These are phyloP conservation scores for Byssoonygena ceratinophila DNA, from an alignment of 2,329 filamentous ascomycete species.

Conservation along the genomic window DNA sequence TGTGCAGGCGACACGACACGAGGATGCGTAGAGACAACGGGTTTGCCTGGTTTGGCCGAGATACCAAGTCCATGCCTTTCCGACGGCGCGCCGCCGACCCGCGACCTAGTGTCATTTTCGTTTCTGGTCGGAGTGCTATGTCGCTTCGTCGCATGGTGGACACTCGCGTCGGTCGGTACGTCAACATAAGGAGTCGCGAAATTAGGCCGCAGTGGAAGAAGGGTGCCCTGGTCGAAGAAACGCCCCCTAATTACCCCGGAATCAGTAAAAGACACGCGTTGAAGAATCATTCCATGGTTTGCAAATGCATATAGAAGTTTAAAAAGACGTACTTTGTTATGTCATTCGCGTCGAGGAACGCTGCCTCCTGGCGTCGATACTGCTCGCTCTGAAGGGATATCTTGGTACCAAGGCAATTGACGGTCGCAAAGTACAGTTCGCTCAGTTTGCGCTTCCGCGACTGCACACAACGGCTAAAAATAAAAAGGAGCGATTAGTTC, in stretches of 20 bases:
- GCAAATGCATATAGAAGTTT: conserved; percentile 7
- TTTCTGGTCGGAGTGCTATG: background rate
- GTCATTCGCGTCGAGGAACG: conserved; percentile 49
- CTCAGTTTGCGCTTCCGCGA: conserved; percentile 86
- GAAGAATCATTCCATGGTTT: background rate
- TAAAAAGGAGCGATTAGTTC: conserved; percentile 29
- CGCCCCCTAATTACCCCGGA: conserved; percentile 39
- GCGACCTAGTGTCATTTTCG: background rate
- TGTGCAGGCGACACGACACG: background rate
- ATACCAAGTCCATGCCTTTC: background rate
- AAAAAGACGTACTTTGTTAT: conserved; percentile 44
- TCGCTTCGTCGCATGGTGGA: background rate
- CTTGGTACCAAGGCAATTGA: conserved; percentile 42
- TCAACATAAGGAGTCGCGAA: conserved; percentile 7
- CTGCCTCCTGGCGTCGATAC: conserved; percentile 41
- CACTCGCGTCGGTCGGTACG: background rate
- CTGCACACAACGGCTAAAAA: conserved; percentile 49
- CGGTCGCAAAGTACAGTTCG: conserved; percentile 75
- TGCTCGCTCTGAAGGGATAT: conserved; percentile 47
- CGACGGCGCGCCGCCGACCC: background rate
- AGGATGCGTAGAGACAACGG: background rate
- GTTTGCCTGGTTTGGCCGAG: background rate
- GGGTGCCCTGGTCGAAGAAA: conserved; percentile 46
- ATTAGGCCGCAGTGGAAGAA: conserved; percentile 36
- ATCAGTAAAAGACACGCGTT: conserved; percentile 1